A percentile compares a stretch with the other conserved stretches of the same genome.
Evolutionary conservation across 2,329 filamentous ascomycete genomes (phyloP).

Genomic region (Seiridium unicorne): DNA sequence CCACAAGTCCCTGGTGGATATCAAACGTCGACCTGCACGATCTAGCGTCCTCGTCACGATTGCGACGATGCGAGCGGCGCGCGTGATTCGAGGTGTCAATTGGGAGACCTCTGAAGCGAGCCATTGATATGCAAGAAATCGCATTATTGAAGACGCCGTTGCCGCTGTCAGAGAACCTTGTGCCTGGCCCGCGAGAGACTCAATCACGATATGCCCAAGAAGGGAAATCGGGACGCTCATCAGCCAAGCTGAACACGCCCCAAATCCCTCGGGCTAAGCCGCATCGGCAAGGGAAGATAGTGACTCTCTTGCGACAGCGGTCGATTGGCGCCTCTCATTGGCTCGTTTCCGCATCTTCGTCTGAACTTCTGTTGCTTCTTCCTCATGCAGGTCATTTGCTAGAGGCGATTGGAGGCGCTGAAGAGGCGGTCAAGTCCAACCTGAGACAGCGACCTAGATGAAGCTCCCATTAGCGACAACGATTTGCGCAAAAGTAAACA

Average conservation of each 20-base stretch:
- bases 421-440: conserved; percentile 14
- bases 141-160: conserved; percentile 7
- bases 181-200: not conserved
- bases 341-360: conserved; percentile 9
- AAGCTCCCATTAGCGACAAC: not conserved
- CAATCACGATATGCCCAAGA: not conserved
- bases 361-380: conserved; percentile 12
- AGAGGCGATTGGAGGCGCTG: not conserved
- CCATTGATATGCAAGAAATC: not conserved
- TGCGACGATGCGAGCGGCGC: not conserved
- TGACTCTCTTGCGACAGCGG: conserved; percentile 7
- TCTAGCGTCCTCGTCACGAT: not conserved
- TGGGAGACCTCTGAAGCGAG: not conserved
- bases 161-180: conserved; percentile 2
- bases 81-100: not conserved
- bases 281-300: conserved; percentile 13
- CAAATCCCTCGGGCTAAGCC: conserved; percentile 7
- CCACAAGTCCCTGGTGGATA: not conserved
- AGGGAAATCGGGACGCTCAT: conserved; percentile 4
- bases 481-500: conserved; percentile 2
- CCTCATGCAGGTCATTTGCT: conserved; percentile 16
- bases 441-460: conserved; percentile 6
- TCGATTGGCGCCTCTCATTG: conserved; percentile 14
- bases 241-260: conserved; percentile 12
- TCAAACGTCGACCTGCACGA: conserved; percentile 1